Conservation (phyloP, 1,284 basidiomycete genomes). For the Cystobasidium slooffiae region DNA sequence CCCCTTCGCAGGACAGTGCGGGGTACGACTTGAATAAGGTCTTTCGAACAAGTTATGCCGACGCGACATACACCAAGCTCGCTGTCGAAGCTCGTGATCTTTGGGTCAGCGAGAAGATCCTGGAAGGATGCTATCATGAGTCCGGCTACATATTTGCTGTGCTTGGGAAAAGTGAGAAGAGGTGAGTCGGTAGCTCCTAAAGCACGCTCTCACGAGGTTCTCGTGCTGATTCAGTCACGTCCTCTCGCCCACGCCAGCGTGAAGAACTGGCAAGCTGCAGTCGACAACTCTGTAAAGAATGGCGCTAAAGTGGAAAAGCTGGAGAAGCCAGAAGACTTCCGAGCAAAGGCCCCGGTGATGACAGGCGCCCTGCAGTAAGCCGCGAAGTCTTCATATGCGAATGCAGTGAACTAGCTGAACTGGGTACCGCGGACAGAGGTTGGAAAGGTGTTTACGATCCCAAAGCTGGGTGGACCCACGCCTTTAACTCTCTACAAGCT, state of each 20-base stretch:
- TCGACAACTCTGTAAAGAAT: constrained; percentile 42
- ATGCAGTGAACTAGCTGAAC: not conserved
- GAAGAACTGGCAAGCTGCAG: constrained; percentile 39
- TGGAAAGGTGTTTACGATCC: constrained; percentile 48
- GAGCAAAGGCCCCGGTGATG: constrained; percentile 34
- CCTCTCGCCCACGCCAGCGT: constrained; percentile 8
- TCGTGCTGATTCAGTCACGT: not conserved
- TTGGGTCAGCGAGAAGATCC: constrained; percentile 55
- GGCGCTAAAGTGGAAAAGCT: constrained; percentile 51
- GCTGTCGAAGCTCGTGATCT: constrained; percentile 47
- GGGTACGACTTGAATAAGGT: constrained; percentile 58
- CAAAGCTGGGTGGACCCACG: constrained; percentile 56
- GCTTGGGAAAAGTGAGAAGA: constrained; percentile 22
- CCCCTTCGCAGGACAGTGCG: constrained; percentile 54
- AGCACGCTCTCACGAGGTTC: not conserved
- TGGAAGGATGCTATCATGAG: constrained; percentile 54
- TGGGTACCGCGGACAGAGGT: not conserved
- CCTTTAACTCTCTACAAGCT: constrained; percentile 55
- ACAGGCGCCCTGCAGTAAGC: constrained; percentile 34
- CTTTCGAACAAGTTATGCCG: constrained; percentile 44
- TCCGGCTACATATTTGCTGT: constrained; percentile 50
- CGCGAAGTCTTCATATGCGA: not conserved
- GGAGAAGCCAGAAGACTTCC: constrained; percentile 50
- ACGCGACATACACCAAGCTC: constrained; percentile 21
- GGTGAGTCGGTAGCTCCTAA: not conserved